Evolutionary conservation across 2,329 filamentous ascomycete species (phyloP), one percentile per base, ranked within the genome.

Genomic region (Allantophomopsis cytisporea): DNA sequence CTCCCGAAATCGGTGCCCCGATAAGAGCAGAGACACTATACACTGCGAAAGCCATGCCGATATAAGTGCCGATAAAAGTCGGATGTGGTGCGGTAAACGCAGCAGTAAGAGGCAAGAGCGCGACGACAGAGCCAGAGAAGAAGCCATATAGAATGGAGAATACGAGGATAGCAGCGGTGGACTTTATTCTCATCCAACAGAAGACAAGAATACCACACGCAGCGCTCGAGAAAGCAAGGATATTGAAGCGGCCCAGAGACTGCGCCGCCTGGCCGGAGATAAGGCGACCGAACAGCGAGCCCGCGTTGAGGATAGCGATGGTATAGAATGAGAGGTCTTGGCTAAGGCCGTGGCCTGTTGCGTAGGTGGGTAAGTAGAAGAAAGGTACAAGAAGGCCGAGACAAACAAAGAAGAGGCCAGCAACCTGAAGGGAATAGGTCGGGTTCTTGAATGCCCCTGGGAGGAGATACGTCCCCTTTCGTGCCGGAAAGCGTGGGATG

Each of bases 21-120:
- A 70, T 58, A 28, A 76, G 47, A 4, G 57, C 59, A 1, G 61
- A 66, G 23, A 73, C 38, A 0, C 61, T 59, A 5, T 56, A 52
- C 1, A 68, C 35, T 1, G 60, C 60, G 47, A 70, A 58, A 1
- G 62, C 63, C 54, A 71, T 68, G 13, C 71, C 71, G 45, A 72
- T 62, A 36, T 71, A 68, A 0, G 74, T 72, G 1, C 75, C 75
- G 15, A 76, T 60, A 34, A 72, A 60, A 16, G 65, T 60, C 6
- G 69, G 59, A 43, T 76, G 64, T 23, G 60, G 60, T 23, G 59
- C 51, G 7, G 16, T 14, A 15, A 8, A 18, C 16, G 32, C 14
- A 4, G 16, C 16, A 14, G 32, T 13, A 12, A 34, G 14, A 12
- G 16, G 14, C 32, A 34, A 15, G 32, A 15, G 14, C 23, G 45